Conservation (phyloP, 805 yeast species). For the Candida piceae region DNA sequence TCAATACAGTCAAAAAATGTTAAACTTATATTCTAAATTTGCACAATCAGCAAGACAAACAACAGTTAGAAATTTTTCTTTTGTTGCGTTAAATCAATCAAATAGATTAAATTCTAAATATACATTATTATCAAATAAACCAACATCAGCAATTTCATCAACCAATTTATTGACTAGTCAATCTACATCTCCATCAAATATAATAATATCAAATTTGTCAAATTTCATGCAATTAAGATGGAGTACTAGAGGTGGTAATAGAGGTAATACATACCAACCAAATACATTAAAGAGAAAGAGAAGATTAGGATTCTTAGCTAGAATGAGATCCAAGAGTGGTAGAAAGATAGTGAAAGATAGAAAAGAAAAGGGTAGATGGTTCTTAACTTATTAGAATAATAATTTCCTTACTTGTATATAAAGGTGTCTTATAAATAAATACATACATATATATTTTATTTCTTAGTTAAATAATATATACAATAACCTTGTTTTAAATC, state of each 20-base stretch:
- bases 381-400: conserved; percentile 60
- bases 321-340: conserved; percentile 71
- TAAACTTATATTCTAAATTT: conserved; percentile 1
- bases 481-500: conserved; percentile 39
- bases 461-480: conserved; percentile 33
- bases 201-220: conserved; percentile 15
- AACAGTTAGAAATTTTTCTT: conserved; percentile 10
- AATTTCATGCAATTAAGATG: conserved; percentile 26
- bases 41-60: conserved; percentile 4
- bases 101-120: conserved; percentile 4
- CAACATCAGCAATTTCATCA: conserved; percentile 10
- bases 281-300: conserved; percentile 86
- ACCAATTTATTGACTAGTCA: conserved; percentile 7
- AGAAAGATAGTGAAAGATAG: conserved; percentile 74
- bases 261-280: conserved; percentile 96
- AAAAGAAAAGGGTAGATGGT: conserved; percentile 91
- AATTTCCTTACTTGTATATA: too few species aligned
- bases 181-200: conserved; percentile 13
- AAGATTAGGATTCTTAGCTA: conserved; percentile 81
- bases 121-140: conserved; percentile 1
- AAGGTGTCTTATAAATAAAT: too few species aligned
- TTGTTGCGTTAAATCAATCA: conserved; percentile 14
- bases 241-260: conserved; percentile 59
- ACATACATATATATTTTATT: not conserved
- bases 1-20: too few species aligned